Conservation (phyloP, 148 eudicot species). For the Camellia lanceoleosa region DNA sequence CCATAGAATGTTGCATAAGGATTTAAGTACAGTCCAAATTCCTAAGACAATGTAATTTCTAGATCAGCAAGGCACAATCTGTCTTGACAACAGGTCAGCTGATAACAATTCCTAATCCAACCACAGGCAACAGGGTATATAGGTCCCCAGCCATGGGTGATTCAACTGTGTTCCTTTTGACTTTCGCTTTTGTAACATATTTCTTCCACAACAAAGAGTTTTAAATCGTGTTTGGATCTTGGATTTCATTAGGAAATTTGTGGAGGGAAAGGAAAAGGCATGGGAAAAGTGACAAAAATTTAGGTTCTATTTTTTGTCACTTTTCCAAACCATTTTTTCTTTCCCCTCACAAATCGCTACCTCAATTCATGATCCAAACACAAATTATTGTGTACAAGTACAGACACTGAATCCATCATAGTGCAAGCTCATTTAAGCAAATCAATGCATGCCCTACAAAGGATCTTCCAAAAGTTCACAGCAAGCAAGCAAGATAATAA, state of each 20-base stretch:
- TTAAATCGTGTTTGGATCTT: too few relatives aligned
- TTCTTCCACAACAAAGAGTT: not conserved
- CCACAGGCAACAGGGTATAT: not conserved
- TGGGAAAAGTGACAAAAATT: too few relatives aligned
- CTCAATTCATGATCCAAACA: too few relatives aligned
- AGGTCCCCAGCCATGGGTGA: not conserved
- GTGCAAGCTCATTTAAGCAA: not conserved
- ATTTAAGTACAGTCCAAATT: not conserved
- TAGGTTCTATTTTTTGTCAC: too few relatives aligned
- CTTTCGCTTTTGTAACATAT: not conserved
- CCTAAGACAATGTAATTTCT: not conserved
- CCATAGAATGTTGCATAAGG: not conserved
- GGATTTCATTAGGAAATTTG: too few relatives aligned
- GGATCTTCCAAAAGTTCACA: slow-evolving; percentile 4
- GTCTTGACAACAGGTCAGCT: slow-evolving; percentile 5
- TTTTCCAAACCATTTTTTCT: too few relatives aligned
- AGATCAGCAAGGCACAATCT: too few relatives aligned
- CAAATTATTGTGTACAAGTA: not conserved
- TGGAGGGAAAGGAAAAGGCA: too few relatives aligned
- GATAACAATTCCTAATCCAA: not conserved
- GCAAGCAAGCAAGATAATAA: not conserved
- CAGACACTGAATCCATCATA: not conserved
- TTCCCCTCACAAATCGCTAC: too few relatives aligned
- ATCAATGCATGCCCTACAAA: not conserved
- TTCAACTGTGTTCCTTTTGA: not conserved